Base-by-base conservation (phyloP, 2,329 filamentous ascomycete species). In the Trichoderma aggressivum region DNA sequence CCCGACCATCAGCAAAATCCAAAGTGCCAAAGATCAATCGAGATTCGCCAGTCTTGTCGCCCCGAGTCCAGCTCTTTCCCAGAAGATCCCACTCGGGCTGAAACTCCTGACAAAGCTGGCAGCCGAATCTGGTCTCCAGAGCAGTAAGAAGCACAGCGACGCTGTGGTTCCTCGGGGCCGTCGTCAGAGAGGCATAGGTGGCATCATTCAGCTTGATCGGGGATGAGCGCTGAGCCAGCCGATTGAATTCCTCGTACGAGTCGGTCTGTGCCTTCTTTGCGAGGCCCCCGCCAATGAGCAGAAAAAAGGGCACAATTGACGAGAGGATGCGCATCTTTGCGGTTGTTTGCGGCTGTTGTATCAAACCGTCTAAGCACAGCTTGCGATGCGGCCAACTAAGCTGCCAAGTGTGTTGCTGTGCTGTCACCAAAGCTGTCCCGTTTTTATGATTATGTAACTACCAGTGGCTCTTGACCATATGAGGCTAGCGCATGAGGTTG, bases 41-140 rank as follows among this genome's bases (percentile, higher is more conserved):
- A 32, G 90, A 91, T 75, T 93, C 87, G 67, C 86, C 91, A 72
- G 88, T 84, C 84, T 91, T 93, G 81, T 97, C 92, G 8, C 93
- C 94, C 80, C 92, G 94, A 73, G 86, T 86, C 96, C 96, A 99
- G 82, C 92, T 96, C 81, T 90, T 92, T 68, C 89, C 89, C 69
- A 99, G 83, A 68, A 98, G 82, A 70, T 97, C 92, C 92, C 94
- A 99, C 82, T 99, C 96, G 1, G 94, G 92, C 80, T 97, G 92
- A 81, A 99, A 97, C 67, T 97, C 93, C 66, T 90, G 88, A 81
- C 96, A 99, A 62, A 98, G 85, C 75, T 90, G 85, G 80, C 96
- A 99, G 72, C 92, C 93, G 79, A 93, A 98, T 71, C 93, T 89
- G 36, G 90, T 78, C 75, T 97, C 94, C 77, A 94, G 83, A 47